Evolutionary conservation across 805 yeast genomes (phyloP), one percentile per base, ranked within the genome.

Genomic region (Candida caryicola): DNA sequence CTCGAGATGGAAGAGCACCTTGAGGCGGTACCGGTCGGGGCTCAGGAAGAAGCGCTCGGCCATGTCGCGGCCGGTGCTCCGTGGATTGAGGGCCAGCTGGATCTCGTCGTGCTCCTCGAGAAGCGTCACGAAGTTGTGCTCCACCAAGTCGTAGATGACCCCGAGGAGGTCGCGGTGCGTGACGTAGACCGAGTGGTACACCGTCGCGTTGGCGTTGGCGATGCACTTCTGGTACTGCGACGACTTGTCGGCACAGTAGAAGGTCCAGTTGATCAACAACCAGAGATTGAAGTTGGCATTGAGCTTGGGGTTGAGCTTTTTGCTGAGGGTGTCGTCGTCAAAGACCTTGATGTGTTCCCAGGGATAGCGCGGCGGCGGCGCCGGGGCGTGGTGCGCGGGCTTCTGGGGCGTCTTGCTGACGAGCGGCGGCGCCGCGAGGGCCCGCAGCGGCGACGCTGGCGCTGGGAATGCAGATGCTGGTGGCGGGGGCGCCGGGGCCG

Each of bases 221-320:
- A 48, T 43, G 9, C 37, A 36, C 12, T 13, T 31, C 37, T 56
- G 55, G 36, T 50, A 47, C 28, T 51, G 43, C 5, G 56, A 40
- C 10, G 60, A 50, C 37, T 45, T 38, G 18, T 59, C 59, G 5
- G 68, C 66, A 46, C 73, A 68, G 43, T 50, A 50, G 33, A 64
- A 61, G 8, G 62, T 43, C 73, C 73, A 68, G 27, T 55, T 52
- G 9, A 64, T 35, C 23, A 66, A 39, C 10, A 46, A 39, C 71
- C 70, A 64, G 4, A 67, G 9, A 28, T 40, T 51, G 46, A 52
- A 64, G 10, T 41, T 40, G 4, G 35, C 16, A 21, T 46, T 45
- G 12, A 41, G 33, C 13, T 37, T 38, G 2, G 62, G 60, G 37
- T 51, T 52, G 10, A 66, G 42, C 26, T 50, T 50, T 14, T 41